Evolutionary conservation across 345 rosid species (phyloP), one percentile per base, ranked within the genome.

Genomic region (Pelargonium nanum): DNA sequence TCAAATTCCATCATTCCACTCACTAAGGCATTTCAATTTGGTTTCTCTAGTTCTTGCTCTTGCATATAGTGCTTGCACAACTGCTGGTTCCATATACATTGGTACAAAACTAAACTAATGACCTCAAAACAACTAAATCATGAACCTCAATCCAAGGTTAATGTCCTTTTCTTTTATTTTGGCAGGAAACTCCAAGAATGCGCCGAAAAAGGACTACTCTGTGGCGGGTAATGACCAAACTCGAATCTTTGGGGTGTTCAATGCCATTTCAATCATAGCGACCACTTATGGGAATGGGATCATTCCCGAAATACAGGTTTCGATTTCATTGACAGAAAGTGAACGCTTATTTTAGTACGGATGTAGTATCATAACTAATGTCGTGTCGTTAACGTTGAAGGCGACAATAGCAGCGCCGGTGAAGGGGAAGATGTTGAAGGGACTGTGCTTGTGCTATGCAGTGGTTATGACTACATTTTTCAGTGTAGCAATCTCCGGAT

Each of bases 251-350:
- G 72, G 79, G 20, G 69, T 73, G 28, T 54, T 77, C 24, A 80
- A 75, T 66, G 82, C 67, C 16, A 70, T 80, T 60, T 72, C 78
- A 19, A 77, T 80, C 67, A 75, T 80, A 8, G 64, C 80, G 7
- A 78, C 81, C 16, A 68, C 77, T 1, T 80, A 66, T 59, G 84
- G 65, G 1, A 65, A 74, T 58, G 87, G 81, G 54, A 83, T 82
- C 12, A 73, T 82, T n/a, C 84, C 84, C 8, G 87, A 82, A 66
- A 82, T 80, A 51, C 87, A 82, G 82, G 81, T 75, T 55, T 3
- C n/a, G n/a, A n/a, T n/a, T n/a, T n/a, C n/a, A n/a, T n/a, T n/a
- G n/a, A n/a, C n/a, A n/a, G n/a, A n/a, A n/a, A n/a, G n/a, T n/a
- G n/a, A n/a, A n/a, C n/a, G n/a, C n/a, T n/a, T n/a, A n/a, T n/a